phyloP scores from a whole-genome alignment of 2,329 filamentous ascomycete genomes.

The Elsinoe ampelina region DNA sequence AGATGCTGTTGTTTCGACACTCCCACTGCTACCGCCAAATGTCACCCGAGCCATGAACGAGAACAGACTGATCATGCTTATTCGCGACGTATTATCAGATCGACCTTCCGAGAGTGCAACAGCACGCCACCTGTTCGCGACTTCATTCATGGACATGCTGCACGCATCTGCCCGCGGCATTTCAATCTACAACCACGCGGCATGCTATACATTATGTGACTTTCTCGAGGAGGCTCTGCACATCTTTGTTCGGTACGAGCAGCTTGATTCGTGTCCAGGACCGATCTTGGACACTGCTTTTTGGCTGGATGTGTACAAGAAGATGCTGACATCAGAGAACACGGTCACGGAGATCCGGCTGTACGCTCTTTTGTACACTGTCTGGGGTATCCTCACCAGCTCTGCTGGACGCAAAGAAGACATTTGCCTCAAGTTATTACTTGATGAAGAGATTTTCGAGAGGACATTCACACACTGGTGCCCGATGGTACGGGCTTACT shows the following conservation, averaged over 20 bases:
- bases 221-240: constrained; percentile 74
- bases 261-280: constrained; percentile 32
- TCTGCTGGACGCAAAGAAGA: constrained; percentile 58
- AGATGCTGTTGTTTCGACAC: constrained; percentile 56
- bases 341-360: constrained; percentile 83
- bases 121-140: constrained; percentile 62
- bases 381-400: constrained; percentile 64
- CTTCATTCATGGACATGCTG: constrained; percentile 63
- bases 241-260: constrained; percentile 55
- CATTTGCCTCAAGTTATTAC: constrained; percentile 65
- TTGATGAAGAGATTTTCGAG: constrained; percentile 66
- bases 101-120: constrained; percentile 43
- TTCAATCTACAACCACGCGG: constrained; percentile 70
- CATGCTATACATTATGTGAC: constrained; percentile 84
- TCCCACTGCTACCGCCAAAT: constrained; percentile 57
- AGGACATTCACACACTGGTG: constrained; percentile 89
- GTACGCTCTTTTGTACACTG: constrained; percentile 68
- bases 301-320: constrained; percentile 71
- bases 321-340: constrained; percentile 74
- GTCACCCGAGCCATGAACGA: constrained; percentile 75
- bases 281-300: constrained; percentile 66
- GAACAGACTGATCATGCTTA: constrained; percentile 71
- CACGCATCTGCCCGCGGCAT: constrained; percentile 66
- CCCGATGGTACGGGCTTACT: constrained; percentile 89
- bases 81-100: constrained; percentile 69